A percentile compares a stretch with the other conserved stretches of the same genome.
Conservation (phyloP, 306 rosid species). For the Vigna angularis region DNA sequence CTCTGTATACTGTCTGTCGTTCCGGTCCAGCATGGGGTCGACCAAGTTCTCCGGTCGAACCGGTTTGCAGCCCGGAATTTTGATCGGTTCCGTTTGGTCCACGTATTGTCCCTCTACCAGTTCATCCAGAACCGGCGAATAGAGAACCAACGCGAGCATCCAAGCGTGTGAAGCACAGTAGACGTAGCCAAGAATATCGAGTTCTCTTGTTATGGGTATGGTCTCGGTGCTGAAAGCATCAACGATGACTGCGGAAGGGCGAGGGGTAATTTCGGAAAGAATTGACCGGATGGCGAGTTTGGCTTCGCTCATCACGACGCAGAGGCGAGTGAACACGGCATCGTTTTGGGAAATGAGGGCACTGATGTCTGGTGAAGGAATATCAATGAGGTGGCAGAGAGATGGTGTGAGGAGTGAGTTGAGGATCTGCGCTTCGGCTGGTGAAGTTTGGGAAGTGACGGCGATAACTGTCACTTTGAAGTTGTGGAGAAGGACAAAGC, state of each 20-base stretch:
- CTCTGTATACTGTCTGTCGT: slow-evolving; percentile 40
- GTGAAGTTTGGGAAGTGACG: slow-evolving; percentile 44
- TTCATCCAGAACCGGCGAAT: slow-evolving; percentile 38
- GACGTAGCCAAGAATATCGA: slow-evolving; percentile 44
- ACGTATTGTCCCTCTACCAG: slow-evolving; percentile 48
- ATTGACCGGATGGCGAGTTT: slow-evolving; percentile 21
- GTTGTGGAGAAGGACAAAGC: slow-evolving; percentile 43
- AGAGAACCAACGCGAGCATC: slow-evolving; percentile 21
- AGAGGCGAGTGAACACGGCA: slow-evolving; percentile 6
- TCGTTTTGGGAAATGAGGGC: slow-evolving; percentile 15
- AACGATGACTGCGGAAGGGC: slow-evolving; percentile 47
- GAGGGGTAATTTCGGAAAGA: neutral
- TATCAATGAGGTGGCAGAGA: slow-evolving; percentile 44
- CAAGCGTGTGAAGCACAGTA: slow-evolving; percentile 45
- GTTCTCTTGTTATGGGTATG: slow-evolving; percentile 42
- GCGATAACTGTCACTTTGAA: slow-evolving; percentile 53
- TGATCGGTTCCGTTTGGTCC: slow-evolving; percentile 41
- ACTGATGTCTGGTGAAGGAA: slow-evolving; percentile 42
- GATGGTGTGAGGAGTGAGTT: slow-evolving; percentile 3
- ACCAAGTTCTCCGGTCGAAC: slow-evolving; percentile 45
- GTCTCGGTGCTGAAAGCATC: slow-evolving; percentile 48
- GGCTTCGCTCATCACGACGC: slow-evolving; percentile 46
- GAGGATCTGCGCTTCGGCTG: slow-evolving; percentile 40
- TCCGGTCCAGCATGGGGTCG: slow-evolving; percentile 51
- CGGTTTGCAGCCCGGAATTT: slow-evolving; percentile 52